Percentiles rank a stretch among this genome's conserved stretches.
Evolutionary conservation across 1,284 basidiomycete species (phyloP).

Genomic region (Tremellales sp.): DNA sequence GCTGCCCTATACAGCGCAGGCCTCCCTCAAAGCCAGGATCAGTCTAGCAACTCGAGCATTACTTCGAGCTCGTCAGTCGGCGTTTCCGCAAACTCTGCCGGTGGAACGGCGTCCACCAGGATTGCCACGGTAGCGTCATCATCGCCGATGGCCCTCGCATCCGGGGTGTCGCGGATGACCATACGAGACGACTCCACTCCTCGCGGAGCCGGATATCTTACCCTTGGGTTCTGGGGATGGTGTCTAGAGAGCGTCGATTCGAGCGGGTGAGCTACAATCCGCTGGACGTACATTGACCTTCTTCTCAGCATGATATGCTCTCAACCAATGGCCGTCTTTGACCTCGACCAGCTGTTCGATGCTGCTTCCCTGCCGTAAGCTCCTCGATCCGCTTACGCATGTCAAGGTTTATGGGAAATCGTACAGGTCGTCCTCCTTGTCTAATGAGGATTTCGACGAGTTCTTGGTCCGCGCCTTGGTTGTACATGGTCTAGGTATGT

Average conservation of each 20-base stretch:
- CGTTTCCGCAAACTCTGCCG: too few relatives aligned
- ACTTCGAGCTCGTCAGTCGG: too few relatives aligned
- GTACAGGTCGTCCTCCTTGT: constrained; percentile 3
- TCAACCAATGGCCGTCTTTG: constrained; percentile 16
- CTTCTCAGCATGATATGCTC: constrained; percentile 17
- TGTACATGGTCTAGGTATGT: constrained; percentile 21
- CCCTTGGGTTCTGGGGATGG: constrained; percentile 31
- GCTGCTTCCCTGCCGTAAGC: constrained; percentile 8
- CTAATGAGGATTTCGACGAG: constrained; percentile 14
- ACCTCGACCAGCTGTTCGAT: constrained; percentile 14
- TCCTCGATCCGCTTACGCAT: not conserved
- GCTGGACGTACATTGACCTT: not conserved
- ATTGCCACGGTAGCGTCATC: too few relatives aligned
- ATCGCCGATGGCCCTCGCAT: too few relatives aligned
- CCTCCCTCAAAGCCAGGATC: not conserved
- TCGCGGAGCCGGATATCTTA: constrained; percentile 9
- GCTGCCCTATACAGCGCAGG: constrained; percentile 4
- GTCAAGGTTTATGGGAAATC: not conserved
- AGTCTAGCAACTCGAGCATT: too few relatives aligned
- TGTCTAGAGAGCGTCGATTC: constrained; percentile 12
- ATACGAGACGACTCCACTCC: not conserved
- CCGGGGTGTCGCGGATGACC: too few relatives aligned
- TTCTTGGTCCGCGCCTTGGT: constrained; percentile 18
- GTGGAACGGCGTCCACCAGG: too few relatives aligned
- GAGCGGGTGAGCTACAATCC: constrained; percentile 9